Conservation (phyloP, 371 early-diverging fungal genomes). For the Rhizopus stolonifer region DNA sequence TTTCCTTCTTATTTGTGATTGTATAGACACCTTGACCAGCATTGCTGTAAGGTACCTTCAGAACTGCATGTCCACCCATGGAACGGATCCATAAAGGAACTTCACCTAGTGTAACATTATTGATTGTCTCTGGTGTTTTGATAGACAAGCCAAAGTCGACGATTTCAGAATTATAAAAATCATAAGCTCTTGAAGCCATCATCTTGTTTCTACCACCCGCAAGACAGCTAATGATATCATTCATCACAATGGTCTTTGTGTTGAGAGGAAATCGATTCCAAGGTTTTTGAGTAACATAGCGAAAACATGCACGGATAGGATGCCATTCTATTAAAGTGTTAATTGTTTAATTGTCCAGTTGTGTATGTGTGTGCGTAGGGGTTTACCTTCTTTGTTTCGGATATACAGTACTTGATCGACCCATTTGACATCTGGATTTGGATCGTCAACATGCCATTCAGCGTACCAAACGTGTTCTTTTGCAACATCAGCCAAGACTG, state of each 20-base stretch:
- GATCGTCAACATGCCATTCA: constrained; percentile 75
- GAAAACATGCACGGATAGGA: constrained; percentile 88
- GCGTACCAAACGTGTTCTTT: constrained; percentile 89
- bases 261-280: constrained; percentile 90
- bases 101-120: constrained; percentile 83
- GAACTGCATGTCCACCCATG: constrained; percentile 91
- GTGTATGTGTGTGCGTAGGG: no score
- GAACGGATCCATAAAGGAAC: constrained; percentile 85
- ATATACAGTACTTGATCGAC: constrained; percentile 75
- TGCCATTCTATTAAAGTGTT: constrained; percentile 61
- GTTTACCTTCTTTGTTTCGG: constrained; percentile 60
- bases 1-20: constrained; percentile 79
- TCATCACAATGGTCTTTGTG: constrained; percentile 83
- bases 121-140: constrained; percentile 89
- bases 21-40: constrained; percentile 95
- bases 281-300: constrained; percentile 91
- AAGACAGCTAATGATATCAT: constrained; percentile 87
- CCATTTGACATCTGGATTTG: constrained; percentile 84
- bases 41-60: constrained; percentile 93
- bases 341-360: no score
- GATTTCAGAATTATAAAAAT: constrained; percentile 83
- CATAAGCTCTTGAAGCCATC: constrained; percentile 93
- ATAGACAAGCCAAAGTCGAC: constrained; percentile 70
- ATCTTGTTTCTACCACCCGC: constrained; percentile 95
- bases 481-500: constrained; percentile 82